Conservation (phyloP, 305 asterid species). For the Striga hermonthica region DNA sequence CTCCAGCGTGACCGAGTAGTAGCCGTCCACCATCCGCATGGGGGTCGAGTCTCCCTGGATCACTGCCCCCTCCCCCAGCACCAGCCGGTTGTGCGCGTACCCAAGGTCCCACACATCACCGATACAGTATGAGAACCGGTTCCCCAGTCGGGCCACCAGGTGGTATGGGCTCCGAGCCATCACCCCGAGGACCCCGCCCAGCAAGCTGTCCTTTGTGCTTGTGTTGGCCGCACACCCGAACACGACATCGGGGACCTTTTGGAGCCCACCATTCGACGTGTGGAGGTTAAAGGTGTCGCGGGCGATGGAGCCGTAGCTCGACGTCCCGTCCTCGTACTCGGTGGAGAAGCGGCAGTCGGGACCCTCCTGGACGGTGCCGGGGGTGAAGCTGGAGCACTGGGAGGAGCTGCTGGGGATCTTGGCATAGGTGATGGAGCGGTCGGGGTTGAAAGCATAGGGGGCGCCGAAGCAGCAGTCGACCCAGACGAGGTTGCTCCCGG, state of each 20-base stretch:
- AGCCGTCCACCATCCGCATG: background rate
- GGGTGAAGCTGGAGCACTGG: background rate
- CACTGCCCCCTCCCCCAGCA: conserved; percentile 27
- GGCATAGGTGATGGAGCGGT: conserved; percentile 16
- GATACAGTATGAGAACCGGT: conserved; percentile 26
- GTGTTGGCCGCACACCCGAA: conserved; percentile 14
- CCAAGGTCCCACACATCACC: conserved; percentile 22
- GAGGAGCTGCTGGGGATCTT: background rate
- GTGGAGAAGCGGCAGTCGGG: background rate
- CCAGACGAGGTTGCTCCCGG: conserved; percentile 28
- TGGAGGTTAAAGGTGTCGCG: conserved; percentile 21
- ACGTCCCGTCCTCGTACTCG: conserved; percentile 11
- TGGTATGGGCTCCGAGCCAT: conserved; percentile 14
- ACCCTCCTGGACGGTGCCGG: background rate
- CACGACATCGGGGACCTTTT: conserved; percentile 17
- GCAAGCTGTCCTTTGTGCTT: background rate
- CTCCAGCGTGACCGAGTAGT: conserved; percentile 12
- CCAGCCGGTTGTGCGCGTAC: conserved; percentile 25
- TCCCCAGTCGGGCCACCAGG: conserved; percentile 13
- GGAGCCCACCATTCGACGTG: conserved; percentile 25
- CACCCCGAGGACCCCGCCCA: conserved; percentile 22
- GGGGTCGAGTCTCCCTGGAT: conserved; percentile 29
- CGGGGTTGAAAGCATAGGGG: conserved; percentile 5
- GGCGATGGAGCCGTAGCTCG: conserved; percentile 18
- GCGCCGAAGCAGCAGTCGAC: conserved; percentile 21